Base-by-base conservation (phyloP, 352 stramenopile species). In the Globisporangium echinulatum region DNA sequence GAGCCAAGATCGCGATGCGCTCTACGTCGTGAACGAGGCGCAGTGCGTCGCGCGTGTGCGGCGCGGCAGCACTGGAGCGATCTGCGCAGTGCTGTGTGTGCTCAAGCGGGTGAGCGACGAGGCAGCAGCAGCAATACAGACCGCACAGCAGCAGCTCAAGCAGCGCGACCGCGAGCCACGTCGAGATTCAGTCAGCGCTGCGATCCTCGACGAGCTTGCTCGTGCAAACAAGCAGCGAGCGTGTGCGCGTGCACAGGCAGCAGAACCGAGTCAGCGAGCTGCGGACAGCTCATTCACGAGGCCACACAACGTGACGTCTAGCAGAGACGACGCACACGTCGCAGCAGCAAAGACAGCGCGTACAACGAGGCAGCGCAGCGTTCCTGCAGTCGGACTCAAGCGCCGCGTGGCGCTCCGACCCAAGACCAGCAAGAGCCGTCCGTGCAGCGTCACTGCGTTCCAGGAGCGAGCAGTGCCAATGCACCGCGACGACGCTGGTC, bases 21-120 rank as follows among this genome's bases (percentile, higher is more conserved):
- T 86, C 51, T 79, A 75, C 40, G 4, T 86, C 7, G 61, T 92
- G 10, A 80, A 88, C 36, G 57, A 82, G 10, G 58, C 59, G 3
- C 37, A 72, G 0, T 90, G 77, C 51, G 70, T 68, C 9, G 42
- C 54, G 4, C 72, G 62, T 14, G 39, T 90, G 7, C 61, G 74
- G 42, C 61, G 64, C 7, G 82, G 76, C 4, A 56, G 79, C 38
- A 19, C 19, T 25, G 56, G 64, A 7, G 67, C 69, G 7, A 83
- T 90, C 52, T 71, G 63, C 13, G 75, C 78, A 2, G 71, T 88
- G 38, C 58, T 90, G 10, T 52, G 43, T 2, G 63, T 88, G 1
- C 58, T 90, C 7, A 75, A 65, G 63, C 67, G 78, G 5, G 44
- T 87, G 4, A 42, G 47, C 3, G 61, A 54, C 10, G 47, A 53